Conservation (phyloP, 1,284 basidiomycete species). For the Leccinum pallidistipes region DNA sequence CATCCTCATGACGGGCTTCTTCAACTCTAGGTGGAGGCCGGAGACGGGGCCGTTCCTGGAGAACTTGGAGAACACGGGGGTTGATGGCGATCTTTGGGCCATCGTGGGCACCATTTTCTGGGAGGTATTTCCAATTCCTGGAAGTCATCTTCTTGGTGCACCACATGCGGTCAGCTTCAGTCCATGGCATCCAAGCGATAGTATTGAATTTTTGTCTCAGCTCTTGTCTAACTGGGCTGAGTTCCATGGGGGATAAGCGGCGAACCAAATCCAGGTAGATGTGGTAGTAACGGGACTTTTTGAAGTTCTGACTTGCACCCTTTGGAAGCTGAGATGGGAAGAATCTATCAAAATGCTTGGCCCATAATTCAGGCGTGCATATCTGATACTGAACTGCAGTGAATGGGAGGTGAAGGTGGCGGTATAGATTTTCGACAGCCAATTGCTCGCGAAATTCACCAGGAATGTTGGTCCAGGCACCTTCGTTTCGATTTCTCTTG, state of each 20-base stretch:
- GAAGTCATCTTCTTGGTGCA: not conserved
- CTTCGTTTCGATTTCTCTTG: not conserved
- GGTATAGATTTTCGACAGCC: not conserved
- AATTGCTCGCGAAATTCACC: not conserved
- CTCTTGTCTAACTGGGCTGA: not conserved
- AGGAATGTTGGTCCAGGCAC: not conserved
- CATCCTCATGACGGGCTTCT: not conserved
- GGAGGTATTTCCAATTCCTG: not conserved
- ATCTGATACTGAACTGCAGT: not conserved
- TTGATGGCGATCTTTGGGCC: not conserved
- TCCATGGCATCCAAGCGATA: not conserved
- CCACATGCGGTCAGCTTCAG: constrained; percentile 1
- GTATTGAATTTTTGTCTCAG: not conserved
- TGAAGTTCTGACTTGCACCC: not conserved
- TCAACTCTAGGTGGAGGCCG: not conserved
- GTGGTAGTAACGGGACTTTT: not conserved
- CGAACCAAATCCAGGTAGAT: not conserved
- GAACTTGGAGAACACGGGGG: not conserved
- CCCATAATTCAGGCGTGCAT: not conserved
- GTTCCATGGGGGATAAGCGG: not conserved
- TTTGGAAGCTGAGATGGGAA: not conserved
- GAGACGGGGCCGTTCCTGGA: not conserved
- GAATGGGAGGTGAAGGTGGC: not conserved
- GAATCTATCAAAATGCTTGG: not conserved
- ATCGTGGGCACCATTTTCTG: not conserved